These are phyloP conservation scores for Ophiostoma tasmaniense DNA, from an alignment of 2,329 filamentous ascomycete genomes.

Conservation along the genomic window DNA sequence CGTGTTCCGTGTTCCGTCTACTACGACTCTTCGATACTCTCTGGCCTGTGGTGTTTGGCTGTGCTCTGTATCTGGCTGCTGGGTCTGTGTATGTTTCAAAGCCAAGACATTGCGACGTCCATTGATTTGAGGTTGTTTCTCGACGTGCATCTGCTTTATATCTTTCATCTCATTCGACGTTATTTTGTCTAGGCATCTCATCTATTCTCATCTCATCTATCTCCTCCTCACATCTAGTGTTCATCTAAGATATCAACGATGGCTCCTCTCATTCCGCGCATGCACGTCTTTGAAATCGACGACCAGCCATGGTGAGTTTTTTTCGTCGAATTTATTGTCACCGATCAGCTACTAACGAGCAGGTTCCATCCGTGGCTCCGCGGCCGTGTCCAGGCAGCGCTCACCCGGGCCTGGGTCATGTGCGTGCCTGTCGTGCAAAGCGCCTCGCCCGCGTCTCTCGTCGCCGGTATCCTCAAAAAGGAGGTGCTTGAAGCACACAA, in stretches of 20 bases:
- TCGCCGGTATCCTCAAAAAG: slow-evolving; percentile 44
- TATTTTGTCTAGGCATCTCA: background rate
- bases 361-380: slow-evolving; percentile 62
- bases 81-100: slow-evolving; percentile 3
- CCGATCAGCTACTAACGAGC: background rate
- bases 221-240: background rate
- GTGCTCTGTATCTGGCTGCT: background rate
- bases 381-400: slow-evolving; percentile 54
- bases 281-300: slow-evolving; percentile 60
- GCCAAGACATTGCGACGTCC: background rate
- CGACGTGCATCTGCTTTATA: background rate
- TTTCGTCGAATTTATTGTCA: background rate
- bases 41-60: background rate
- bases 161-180: background rate
- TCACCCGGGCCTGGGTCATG: slow-evolving; percentile 56
- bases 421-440: slow-evolving; percentile 49
- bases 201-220: background rate
- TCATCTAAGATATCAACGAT: background rate
- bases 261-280: slow-evolving; percentile 34
- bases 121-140: too few relatives aligned
- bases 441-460: slow-evolving; percentile 50
- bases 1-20: background rate
- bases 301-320: slow-evolving; percentile 53
- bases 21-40: background rate
- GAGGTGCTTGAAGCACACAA: slow-evolving; percentile 22